Evolutionary conservation across 495 filamentous ascomycete genomes (phyloP).

Genomic region (Neurospora sp.): DNA sequence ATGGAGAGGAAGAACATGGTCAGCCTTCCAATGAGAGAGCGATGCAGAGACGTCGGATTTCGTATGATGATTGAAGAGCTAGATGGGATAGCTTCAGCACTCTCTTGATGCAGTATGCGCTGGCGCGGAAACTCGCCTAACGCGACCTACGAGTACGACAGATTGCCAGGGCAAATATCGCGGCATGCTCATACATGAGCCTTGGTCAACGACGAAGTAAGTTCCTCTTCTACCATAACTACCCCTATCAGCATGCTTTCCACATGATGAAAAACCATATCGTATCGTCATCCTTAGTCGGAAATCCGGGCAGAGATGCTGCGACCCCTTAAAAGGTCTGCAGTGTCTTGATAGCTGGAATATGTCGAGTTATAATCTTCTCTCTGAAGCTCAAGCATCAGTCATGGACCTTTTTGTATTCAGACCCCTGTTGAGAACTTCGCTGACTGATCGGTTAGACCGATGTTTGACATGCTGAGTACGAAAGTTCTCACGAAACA

Average conservation of each 20-base stretch:
- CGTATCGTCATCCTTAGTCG: conserved; percentile 64
- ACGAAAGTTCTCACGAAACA: background rate
- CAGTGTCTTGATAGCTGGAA: conserved; percentile 22
- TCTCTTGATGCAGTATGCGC: background rate
- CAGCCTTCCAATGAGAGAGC: conserved; percentile 11
- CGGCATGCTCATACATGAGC: too few species aligned
- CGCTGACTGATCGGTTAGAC: background rate
- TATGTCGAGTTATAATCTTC: conserved; percentile 52
- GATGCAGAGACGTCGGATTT: conserved; percentile 33
- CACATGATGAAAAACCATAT: conserved; percentile 47
- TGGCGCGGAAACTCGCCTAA: background rate
- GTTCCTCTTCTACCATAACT: background rate
- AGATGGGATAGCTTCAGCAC: background rate
- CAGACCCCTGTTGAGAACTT: background rate
- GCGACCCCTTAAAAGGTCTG: conserved; percentile 17
- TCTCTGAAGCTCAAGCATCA: conserved; percentile 39
- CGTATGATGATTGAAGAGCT: conserved; percentile 37
- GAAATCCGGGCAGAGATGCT: conserved; percentile 27
- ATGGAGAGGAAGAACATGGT: conserved; percentile 32
- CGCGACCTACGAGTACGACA: too few species aligned
- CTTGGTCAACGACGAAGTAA: background rate
- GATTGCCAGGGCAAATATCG: too few species aligned
- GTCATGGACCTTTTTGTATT: background rate
- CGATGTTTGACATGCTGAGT: background rate
- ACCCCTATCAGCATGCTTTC: background rate